Base-by-base conservation (phyloP, 2,329 filamentous ascomycete genomes). In the Aureobasidium uvarum region DNA sequence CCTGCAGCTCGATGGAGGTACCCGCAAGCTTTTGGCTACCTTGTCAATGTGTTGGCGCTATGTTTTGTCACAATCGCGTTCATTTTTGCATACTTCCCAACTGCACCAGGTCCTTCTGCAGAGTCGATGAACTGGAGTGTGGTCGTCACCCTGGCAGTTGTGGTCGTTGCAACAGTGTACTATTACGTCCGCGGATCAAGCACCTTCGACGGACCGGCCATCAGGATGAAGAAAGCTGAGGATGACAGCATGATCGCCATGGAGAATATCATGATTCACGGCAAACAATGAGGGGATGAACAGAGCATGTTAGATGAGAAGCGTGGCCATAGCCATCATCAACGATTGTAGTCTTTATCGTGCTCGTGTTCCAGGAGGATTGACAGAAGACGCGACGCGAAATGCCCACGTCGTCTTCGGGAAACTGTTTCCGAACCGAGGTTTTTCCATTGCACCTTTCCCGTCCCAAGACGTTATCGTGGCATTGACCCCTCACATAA, bases 81-180 rank as follows among this genome's bases (percentile, higher is more conserved):
- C 43, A 55, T 69, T 8, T 64, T 70, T 51, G 65, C 67, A 38
- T 71, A 69, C 66, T 71, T 70, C 64, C 67, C 67, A 5, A 36
- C 66, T 18, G 52, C 52, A 13, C 67, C 66, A n/a, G 64, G 69
- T 20, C 71, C 73, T 6, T 67, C 67, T 11, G 54, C 70, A 11
- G 67, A 67, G 13, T 68, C 58, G 16, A 74, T 74, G 72, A 74
- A 74, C 51, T 74, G 72, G 73, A 70, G 67, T 18, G 67, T 69
- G 25, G 66, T 74, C 38, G 71, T 75, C 18, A 72, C 68, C 28
- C 65, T 68, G 1, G 56, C 45, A 48, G 69, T 69, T 18, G 62
- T 70, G 38, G 41, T 68, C 7, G 63, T 71, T 36, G 66, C 68
- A 13, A 63, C 58, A 13, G 38, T 67, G 7, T 68, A 69, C 43